Conservation (phyloP, 2,329 filamentous ascomycete genomes). For the Xylariaceae sp. region DNA sequence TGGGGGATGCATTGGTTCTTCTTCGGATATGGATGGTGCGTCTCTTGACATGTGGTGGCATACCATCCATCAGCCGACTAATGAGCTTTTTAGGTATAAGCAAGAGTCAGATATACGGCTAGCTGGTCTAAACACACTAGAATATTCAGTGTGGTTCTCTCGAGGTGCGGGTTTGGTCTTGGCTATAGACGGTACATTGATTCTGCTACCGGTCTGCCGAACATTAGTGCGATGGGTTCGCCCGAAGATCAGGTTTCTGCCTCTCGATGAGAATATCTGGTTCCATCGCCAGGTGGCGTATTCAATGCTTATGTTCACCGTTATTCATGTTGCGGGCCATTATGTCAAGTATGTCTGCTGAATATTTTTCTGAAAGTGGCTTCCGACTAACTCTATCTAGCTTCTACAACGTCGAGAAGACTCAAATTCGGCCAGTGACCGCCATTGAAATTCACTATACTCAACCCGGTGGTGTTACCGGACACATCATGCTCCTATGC, state of each 20-base stretch:
- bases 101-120: conserved; percentile 71
- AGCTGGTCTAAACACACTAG: conserved; percentile 76
- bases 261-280: conserved; percentile 96
- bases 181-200: conserved; percentile 81
- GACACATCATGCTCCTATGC: conserved; percentile 97
- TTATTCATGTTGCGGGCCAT: conserved; percentile 76
- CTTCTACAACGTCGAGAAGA: conserved; percentile 93
- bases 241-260: conserved; percentile 84
- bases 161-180: conserved; percentile 88
- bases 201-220: conserved; percentile 91
- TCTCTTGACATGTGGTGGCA: background rate
- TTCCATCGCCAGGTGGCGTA: conserved; percentile 96
- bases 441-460: conserved; percentile 92
- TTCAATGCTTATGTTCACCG: conserved; percentile 79
- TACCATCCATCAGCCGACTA: background rate
- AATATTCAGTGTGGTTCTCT: conserved; percentile 93
- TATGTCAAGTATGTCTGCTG: conserved; percentile 81
- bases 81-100: conserved; percentile 64
- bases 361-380: conserved; percentile 5
- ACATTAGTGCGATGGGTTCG: conserved; percentile 83
- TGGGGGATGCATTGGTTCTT: conserved; percentile 76
- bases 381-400: conserved; percentile 46
- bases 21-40: conserved; percentile 87
- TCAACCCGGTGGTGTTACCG: conserved; percentile 87
- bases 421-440: conserved; percentile 76